phyloP scores from a whole-genome alignment of 345 rosid species.

The Cardamine occulta region DNA sequence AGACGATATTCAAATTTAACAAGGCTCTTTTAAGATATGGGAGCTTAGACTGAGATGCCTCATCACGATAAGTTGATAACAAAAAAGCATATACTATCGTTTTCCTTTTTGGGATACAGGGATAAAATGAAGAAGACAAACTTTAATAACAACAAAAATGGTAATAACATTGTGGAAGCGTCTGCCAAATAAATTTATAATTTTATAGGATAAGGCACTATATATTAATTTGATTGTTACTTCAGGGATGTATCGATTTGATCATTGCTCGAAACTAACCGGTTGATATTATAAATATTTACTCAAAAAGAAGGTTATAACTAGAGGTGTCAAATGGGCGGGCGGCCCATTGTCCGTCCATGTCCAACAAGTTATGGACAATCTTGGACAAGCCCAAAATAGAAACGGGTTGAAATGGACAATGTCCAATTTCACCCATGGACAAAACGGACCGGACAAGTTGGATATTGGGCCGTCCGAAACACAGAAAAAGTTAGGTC shows the following conservation, averaged over 20 bases:
- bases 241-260: slow-evolving; percentile 2
- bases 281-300: too few species aligned
- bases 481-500: too few species aligned
- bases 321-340: too few species aligned
- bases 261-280: neutral
- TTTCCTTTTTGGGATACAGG: neutral
- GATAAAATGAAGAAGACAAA: slow-evolving; percentile 20
- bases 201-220: neutral
- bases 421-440: too few species aligned
- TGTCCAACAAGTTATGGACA: too few species aligned
- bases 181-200: too few species aligned
- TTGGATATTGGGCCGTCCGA: too few species aligned
- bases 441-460: too few species aligned
- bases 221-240: slow-evolving; percentile 1
- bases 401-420: too few species aligned
- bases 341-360: too few species aligned
- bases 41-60: slow-evolving; percentile 10
- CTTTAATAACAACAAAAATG: slow-evolving; percentile 1
- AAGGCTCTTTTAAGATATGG: neutral
- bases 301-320: too few species aligned
- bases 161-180: neutral
- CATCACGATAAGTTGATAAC: slow-evolving; percentile 40
- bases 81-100: slow-evolving; percentile 26
- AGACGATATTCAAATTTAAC: neutral
- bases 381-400: too few species aligned